These are phyloP conservation scores for Aureobasidium sp. DNA, from an alignment of 2,329 filamentous ascomycete genomes.

Conservation along the genomic window DNA sequence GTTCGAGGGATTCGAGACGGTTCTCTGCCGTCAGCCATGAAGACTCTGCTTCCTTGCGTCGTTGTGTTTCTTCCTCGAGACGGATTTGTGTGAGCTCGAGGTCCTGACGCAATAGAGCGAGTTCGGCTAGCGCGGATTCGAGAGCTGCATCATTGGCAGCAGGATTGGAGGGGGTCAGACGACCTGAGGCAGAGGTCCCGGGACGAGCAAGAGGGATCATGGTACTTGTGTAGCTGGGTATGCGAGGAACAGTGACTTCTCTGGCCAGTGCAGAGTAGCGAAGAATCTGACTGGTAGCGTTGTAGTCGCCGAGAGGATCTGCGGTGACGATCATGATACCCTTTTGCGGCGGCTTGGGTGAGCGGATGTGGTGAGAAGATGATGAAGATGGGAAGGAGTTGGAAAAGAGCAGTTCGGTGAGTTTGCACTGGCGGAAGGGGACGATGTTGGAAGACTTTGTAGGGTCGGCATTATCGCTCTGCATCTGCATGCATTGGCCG, in stretches of 20 bases:
- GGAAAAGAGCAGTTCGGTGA: conserved; percentile 47
- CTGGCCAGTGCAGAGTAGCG: conserved; percentile 88
- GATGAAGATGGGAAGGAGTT: conserved; percentile 42
- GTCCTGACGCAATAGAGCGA: conserved; percentile 69
- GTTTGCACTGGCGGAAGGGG: conserved; percentile 57
- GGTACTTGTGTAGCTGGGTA: conserved; percentile 73
- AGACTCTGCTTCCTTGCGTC: conserved; percentile 64
- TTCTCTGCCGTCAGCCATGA: conserved; percentile 60
- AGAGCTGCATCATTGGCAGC: conserved; percentile 53
- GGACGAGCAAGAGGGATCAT: conserved; percentile 42
- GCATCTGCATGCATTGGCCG: conserved; percentile 93
- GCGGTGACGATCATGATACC: conserved; percentile 96
- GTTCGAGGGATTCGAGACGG: conserved; percentile 68
- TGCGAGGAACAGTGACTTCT: conserved; percentile 84
- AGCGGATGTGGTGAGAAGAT: conserved; percentile 37
- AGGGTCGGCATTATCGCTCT: conserved; percentile 65
- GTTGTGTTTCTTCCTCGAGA: conserved; percentile 63
- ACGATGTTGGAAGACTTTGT: conserved; percentile 52
- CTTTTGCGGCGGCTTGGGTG: conserved; percentile 66
- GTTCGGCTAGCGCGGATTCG: conserved; percentile 73
- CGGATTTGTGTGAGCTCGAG: conserved; percentile 67
- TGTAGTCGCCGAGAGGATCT: conserved; percentile 88
- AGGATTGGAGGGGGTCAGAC: conserved; percentile 39
- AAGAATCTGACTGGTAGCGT: conserved; percentile 91
- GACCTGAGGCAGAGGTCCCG: conserved; percentile 26